Percentiles rank a stretch among this genome's conserved stretches.
These are phyloP conservation scores for Sarcodon aspratus DNA, from an alignment of 768 basidiomycete species.

Conservation along the genomic window DNA sequence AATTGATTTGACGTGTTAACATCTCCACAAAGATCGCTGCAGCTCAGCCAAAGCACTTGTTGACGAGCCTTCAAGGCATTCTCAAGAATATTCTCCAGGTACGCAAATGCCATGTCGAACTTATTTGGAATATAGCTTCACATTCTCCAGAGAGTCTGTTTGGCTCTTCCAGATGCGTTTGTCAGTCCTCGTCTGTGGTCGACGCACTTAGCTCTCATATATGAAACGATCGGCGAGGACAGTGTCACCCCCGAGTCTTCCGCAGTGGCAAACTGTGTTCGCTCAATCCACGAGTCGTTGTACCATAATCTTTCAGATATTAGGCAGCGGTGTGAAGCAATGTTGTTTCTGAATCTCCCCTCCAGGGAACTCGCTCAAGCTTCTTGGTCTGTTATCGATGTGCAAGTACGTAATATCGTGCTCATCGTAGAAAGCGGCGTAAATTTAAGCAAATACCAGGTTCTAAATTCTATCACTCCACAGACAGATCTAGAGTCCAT, in stretches of 20 bases:
- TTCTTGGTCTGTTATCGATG: conserved; percentile 47
- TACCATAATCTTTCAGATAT: conserved; percentile 54
- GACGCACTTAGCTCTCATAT: conserved; percentile 34
- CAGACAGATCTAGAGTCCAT: conserved; percentile 49
- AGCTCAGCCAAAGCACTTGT: neutral
- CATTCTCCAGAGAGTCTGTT: conserved; percentile 43
- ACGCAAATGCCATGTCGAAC: neutral
- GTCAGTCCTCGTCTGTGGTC: conserved; percentile 65
- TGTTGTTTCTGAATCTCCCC: conserved; percentile 61
- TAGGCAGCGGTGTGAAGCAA: conserved; percentile 67
- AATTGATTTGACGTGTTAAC: neutral
- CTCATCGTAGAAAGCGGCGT: neutral
- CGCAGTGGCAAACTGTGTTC: conserved; percentile 12
- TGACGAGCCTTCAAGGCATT: neutral
- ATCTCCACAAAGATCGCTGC: neutral
- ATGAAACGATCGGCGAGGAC: conserved; percentile 31
- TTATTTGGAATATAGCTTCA: neutral
- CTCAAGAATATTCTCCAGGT: neutral
- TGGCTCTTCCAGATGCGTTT: conserved; percentile 66
- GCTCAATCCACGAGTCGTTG: conserved; percentile 28
- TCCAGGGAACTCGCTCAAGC: conserved; percentile 47
- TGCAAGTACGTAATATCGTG: conserved; percentile 23
- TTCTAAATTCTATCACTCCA: conserved; percentile 66
- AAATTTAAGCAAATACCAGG: conserved; percentile 23
- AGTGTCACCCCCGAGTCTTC: conserved; percentile 17